phyloP scores from a whole-genome alignment of 2,329 filamentous ascomycete species.

The Penicillium aurantiogriseum region DNA sequence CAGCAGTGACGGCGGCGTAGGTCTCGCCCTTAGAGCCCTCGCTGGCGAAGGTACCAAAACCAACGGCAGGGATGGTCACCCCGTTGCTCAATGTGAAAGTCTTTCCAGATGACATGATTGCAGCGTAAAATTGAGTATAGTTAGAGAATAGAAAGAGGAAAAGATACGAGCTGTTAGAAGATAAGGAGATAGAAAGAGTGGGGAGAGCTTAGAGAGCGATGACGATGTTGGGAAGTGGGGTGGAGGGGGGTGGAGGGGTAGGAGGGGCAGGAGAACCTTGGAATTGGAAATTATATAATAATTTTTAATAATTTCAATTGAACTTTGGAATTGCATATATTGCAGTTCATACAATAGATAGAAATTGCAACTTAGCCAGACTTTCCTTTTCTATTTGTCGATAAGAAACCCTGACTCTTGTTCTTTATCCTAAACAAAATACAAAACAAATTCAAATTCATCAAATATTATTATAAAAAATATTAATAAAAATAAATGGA shows the following conservation, averaged over 20 bases:
- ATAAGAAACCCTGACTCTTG: not conserved
- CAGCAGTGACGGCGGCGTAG: slow-evolving; percentile 54
- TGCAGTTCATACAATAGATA: not conserved
- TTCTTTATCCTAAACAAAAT: not conserved
- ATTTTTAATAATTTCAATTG: not conserved
- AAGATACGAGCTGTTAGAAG: slow-evolving; percentile 4
- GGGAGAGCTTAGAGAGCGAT: slow-evolving; percentile 18
- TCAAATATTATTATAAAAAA: not conserved
- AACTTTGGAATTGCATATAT: not conserved
- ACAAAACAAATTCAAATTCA: not conserved
- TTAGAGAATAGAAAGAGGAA: slow-evolving; percentile 1
- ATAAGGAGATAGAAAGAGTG: slow-evolving; percentile 8
- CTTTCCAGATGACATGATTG: slow-evolving; percentile 52
- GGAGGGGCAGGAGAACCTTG: slow-evolving; percentile 2
- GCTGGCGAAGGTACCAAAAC: slow-evolving; percentile 66
- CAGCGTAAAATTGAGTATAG: slow-evolving; percentile 31
- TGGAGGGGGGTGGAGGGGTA: slow-evolving; percentile 4
- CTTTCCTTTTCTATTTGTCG: slow-evolving; percentile 1
- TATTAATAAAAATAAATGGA: not conserved
- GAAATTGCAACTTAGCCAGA: not conserved
- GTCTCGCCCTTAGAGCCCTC: slow-evolving; percentile 62
- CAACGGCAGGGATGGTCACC: slow-evolving; percentile 61
- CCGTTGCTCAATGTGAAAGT: slow-evolving; percentile 57
- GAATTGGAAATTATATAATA: slow-evolving; percentile 2
- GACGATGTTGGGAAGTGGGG: slow-evolving; percentile 19